Percentiles rank a stretch among this genome's conserved stretches.
phyloP scores from a whole-genome alignment of 441 rosid species.

The Gossypium gossypioides region DNA sequence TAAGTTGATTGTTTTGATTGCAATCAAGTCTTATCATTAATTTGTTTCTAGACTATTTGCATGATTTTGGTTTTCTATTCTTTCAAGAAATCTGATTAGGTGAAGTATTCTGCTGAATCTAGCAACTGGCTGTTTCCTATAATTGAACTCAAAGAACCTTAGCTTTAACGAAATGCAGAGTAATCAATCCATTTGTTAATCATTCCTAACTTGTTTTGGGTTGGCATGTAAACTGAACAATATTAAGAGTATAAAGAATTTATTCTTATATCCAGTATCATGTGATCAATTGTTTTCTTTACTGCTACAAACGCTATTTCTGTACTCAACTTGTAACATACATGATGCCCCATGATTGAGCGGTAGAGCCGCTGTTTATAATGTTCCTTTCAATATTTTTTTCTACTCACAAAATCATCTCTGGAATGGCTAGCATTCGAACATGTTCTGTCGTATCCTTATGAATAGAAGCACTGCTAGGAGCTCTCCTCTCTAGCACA shows the following conservation, averaged over 20 bases:
- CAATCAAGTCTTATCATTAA: background rate
- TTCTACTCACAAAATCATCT: background rate
- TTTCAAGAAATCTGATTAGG: background rate
- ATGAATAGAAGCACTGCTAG: background rate
- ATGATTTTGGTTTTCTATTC: background rate
- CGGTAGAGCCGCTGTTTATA: background rate
- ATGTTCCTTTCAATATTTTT: background rate
- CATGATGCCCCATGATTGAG: background rate
- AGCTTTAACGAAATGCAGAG: background rate
- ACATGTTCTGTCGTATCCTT: background rate
- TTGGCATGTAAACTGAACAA: background rate
- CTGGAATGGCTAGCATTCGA: background rate
- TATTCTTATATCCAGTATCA: background rate
- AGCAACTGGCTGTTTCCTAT: background rate
- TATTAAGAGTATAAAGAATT: background rate
- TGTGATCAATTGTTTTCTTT: background rate
- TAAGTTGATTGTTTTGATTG: background rate
- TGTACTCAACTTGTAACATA: background rate
- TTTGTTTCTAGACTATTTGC: background rate
- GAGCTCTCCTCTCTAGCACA: background rate
- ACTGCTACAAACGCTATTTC: background rate
- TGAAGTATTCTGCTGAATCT: background rate
- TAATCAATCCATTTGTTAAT: slow-evolving; percentile 1
- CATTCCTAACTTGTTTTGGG: background rate
- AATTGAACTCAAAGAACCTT: background rate